Evolutionary conservation across 2,329 filamentous ascomycete species (phyloP).

Genomic region (Neofusicoccum laricinum): DNA sequence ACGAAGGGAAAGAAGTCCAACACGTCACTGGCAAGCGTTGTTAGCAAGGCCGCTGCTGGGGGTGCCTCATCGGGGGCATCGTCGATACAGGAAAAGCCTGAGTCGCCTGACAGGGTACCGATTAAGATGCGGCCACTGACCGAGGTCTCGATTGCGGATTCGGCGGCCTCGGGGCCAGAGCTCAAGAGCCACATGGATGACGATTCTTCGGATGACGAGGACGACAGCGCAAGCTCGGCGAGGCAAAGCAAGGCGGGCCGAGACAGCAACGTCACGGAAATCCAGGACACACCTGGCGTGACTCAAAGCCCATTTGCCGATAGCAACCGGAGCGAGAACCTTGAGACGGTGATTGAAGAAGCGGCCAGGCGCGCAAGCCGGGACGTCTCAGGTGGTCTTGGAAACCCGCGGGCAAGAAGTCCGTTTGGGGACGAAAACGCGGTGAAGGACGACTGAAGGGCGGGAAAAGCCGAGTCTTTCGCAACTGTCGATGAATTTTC

Average conservation of each 20-base stretch:
- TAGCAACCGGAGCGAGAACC: slow-evolving; percentile 27
- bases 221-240: not conserved
- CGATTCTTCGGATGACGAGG: slow-evolving; percentile 12
- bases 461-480: not conserved
- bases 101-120: slow-evolving; percentile 10
- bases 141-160: slow-evolving; percentile 13
- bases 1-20: slow-evolving; percentile 19
- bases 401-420: slow-evolving; percentile 27
- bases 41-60: not conserved
- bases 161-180: not conserved
- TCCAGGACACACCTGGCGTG: slow-evolving; percentile 34
- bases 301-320: slow-evolving; percentile 37
- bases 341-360: slow-evolving; percentile 49
- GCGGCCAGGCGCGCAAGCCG: slow-evolving; percentile 37
- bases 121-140: slow-evolving; percentile 16
- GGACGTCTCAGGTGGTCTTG: slow-evolving; percentile 21
- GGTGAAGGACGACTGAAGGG: slow-evolving; percentile 6
- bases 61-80: not conserved
- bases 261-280: slow-evolving; percentile 33
- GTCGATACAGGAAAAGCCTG: not conserved
- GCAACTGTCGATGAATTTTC: not conserved
- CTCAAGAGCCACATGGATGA: slow-evolving; percentile 7
- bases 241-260: slow-evolving; percentile 17
- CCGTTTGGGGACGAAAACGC: slow-evolving; percentile 26
- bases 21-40: slow-evolving; percentile 3